Conservation (phyloP, 768 basidiomycete genomes). For the Phylloporus scabripes region DNA sequence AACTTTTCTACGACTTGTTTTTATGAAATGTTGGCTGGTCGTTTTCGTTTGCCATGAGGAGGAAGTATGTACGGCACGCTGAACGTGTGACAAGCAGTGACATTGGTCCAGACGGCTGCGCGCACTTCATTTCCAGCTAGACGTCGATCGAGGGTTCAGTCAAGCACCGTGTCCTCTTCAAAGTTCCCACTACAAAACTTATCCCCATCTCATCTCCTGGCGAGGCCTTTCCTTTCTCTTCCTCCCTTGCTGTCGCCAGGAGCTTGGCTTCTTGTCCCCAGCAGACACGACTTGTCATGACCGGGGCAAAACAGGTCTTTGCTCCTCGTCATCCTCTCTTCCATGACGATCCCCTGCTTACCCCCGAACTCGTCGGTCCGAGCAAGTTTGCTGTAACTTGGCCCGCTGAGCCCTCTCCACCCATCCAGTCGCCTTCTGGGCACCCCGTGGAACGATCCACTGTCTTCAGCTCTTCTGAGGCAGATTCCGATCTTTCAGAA, state of each 20-base stretch:
- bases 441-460: slow-evolving; percentile 35
- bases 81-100: slow-evolving; percentile 27
- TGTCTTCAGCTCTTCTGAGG: slow-evolving; percentile 45
- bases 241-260: slow-evolving; percentile 10
- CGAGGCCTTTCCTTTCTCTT: slow-evolving; percentile 17
- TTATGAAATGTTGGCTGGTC: slow-evolving; percentile 27
- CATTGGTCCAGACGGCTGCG: slow-evolving; percentile 7
- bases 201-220: slow-evolving; percentile 23
- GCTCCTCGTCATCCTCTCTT: slow-evolving; percentile 46
- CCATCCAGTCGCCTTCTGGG: slow-evolving; percentile 32
- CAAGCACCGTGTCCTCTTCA: slow-evolving; percentile 8
- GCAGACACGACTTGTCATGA: slow-evolving; percentile 17
- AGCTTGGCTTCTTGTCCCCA: slow-evolving; percentile 15
- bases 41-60: slow-evolving; percentile 24
- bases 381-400: slow-evolving; percentile 60
- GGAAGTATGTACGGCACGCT: slow-evolving; percentile 6
- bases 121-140: slow-evolving; percentile 20
- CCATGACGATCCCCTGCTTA: slow-evolving; percentile 38
- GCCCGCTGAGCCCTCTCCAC: slow-evolving; percentile 42
- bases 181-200: slow-evolving; percentile 12
- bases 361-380: slow-evolving; percentile 41
- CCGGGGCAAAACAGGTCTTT: slow-evolving; percentile 34
- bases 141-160: slow-evolving; percentile 27
- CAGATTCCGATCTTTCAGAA: slow-evolving; percentile 48
- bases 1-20: slow-evolving; percentile 11